These are phyloP conservation scores for Miscanthus lutarioriparius DNA, from an alignment of 176 grass and related monocot species.

Conservation along the genomic window DNA sequence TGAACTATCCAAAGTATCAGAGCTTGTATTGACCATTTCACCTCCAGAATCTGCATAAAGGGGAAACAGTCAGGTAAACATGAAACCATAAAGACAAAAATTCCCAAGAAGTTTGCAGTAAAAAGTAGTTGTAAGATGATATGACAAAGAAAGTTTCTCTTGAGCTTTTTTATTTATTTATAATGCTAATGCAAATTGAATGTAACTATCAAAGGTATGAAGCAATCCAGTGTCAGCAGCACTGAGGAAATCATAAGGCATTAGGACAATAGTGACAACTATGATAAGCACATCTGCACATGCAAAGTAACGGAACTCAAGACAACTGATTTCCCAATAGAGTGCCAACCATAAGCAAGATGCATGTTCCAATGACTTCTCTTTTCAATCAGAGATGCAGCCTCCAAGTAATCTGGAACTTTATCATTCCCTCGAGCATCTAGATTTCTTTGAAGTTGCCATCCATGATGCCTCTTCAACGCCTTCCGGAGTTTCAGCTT, in stretches of 20 bases:
- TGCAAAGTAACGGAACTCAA: background rate
- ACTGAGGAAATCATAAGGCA: background rate
- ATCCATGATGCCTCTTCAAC: conserved; percentile 50
- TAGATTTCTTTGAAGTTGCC: conserved; percentile 47
- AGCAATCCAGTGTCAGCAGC: conserved; percentile 6
- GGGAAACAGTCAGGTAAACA: background rate
- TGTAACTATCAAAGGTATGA: conserved; percentile 6
- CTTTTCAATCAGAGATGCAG: conserved; percentile 17
- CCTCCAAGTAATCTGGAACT: conserved; percentile 16
- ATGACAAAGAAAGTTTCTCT: background rate
- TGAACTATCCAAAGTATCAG: conserved; percentile 44
- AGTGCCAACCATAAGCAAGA: conserved; percentile 21
- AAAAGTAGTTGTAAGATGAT: background rate
- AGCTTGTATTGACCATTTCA: conserved; percentile 41
- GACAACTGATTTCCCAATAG: conserved; percentile 10
- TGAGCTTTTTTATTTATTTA: background rate
- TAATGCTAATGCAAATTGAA: conserved; percentile 11
- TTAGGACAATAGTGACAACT: conserved; percentile 4
- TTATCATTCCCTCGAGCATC: conserved; percentile 36
- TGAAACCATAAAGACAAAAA: conserved; percentile 24
- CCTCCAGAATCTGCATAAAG: conserved; percentile 52
- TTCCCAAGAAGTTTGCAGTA: background rate
- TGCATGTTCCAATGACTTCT: conserved; percentile 10
- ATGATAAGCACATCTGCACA: background rate
- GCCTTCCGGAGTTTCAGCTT: conserved; percentile 51